phyloP scores from a whole-genome alignment of 176 grass and related monocot species.

The Bromus sterilis region DNA sequence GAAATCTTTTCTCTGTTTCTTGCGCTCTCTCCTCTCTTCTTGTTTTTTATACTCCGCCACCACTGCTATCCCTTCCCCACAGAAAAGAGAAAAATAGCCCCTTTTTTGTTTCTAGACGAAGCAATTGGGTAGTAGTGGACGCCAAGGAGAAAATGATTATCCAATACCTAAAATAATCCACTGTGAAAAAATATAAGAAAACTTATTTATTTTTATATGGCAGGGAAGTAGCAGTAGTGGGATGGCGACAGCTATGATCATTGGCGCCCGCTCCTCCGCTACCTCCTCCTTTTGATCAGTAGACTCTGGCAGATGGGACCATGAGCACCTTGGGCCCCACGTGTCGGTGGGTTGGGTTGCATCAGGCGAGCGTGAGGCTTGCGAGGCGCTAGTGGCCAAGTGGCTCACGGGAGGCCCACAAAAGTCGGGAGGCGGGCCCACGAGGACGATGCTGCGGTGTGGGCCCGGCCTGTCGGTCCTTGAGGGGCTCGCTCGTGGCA shows the following conservation, averaged over 20 bases:
- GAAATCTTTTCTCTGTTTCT: background rate
- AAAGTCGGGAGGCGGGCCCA: background rate
- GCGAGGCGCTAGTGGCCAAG: background rate
- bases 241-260: conserved; percentile 13
- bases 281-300: rapidly evolving
- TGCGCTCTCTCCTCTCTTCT: background rate
- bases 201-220: no score
- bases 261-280: background rate
- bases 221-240: background rate
- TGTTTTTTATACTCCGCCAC: background rate
- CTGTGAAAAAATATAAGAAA: background rate
- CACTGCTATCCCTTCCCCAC: no score
- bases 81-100: background rate
- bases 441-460: background rate
- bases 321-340: rapidly evolving
- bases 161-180: background rate
- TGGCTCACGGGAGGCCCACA: background rate
- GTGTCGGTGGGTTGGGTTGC: rapidly evolving
- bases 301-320: background rate
- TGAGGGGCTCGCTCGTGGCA: background rate
- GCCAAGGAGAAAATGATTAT: background rate
- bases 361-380: rapidly evolving
- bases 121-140: background rate
- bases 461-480: background rate
- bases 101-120: background rate